Evolutionary conservation across 257 asterid genomes (phyloP), one percentile per base, ranked within the genome.

Genomic region (Lavandula angustifolia): DNA sequence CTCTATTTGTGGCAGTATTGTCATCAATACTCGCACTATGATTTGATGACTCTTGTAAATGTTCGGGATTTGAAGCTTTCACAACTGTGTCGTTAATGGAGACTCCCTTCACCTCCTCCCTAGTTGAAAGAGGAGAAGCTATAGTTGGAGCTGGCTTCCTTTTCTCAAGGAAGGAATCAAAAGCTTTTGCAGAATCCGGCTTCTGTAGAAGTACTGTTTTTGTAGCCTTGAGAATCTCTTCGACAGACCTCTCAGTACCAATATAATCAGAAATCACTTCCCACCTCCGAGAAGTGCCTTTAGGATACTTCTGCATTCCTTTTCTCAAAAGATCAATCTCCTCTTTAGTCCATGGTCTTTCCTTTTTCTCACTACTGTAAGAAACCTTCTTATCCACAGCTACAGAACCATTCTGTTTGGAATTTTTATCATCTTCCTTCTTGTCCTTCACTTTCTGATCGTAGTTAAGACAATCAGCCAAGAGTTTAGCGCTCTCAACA

Each of bases 251-350:
- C 18, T 71, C 77, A 0, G 96, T 87, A 60, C 97, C 97, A 61
- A 89, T 78, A 58, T 81, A 89, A 49, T 94, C 99, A 1, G 99
- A 94, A 53, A 94, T 80, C 71, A 94, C 97, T 78, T 94, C 99
- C 97, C 97, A 94, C 74, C 97, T 84, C 47, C 94, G 75, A 14
- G 99, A 89, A 41, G 97, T 94, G 54, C 99, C 99, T 81, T 89
- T 89, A 7, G 97, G 99, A 78, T 72, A 94, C 71, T 94, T 94
- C 78, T n/a, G 77, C 78, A 87, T 62, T 38, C 89, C 99, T 81
- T 94, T 94, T 17, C 95, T 86, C 77, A 94, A 48, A 54, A 94
- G 95, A 60, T 94, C 99, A 69, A 94, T 83, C 87, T 94, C 99
- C 71, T 85, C 96, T 75, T 73, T 87, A 62, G 69, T 70, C 99